A percentile compares a stretch with the other conserved stretches of the same genome.
These are phyloP conservation scores for Rhodamnia rubescens DNA, from an alignment of 345 rosid genomes.

Conservation along the genomic window DNA sequence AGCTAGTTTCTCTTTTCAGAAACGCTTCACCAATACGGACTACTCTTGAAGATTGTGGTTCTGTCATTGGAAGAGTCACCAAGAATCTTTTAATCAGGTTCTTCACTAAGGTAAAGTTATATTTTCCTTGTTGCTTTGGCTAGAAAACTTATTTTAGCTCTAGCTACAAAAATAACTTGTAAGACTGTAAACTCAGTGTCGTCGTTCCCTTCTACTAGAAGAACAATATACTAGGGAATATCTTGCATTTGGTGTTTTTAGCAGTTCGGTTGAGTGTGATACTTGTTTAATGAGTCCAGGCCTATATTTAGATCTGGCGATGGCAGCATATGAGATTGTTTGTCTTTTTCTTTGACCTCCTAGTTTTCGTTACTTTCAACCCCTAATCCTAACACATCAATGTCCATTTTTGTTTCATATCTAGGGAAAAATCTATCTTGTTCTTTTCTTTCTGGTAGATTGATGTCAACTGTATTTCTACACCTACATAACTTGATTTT, in stretches of 20 bases:
- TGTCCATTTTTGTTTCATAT: not conserved
- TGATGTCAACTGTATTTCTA: no score
- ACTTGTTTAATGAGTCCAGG: not conserved
- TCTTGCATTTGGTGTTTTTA: not conserved
- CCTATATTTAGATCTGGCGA: not conserved
- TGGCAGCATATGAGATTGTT: no score
- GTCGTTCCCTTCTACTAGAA: not conserved
- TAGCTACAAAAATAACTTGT: not conserved
- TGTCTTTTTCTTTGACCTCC: no score
- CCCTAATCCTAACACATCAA: not conserved
- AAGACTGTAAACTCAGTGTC: not conserved
- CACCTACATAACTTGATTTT: no score
- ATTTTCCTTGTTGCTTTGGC: not conserved
- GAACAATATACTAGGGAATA: not conserved
- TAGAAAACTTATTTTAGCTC: not conserved
- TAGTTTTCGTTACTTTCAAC: no score
- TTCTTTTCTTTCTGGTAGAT: no score
- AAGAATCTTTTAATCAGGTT: slow-evolving; percentile 59
- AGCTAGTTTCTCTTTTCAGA: not conserved
- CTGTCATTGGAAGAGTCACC: slow-evolving; percentile 86
- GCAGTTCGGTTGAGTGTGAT: not conserved
- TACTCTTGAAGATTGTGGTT: slow-evolving; percentile 75
- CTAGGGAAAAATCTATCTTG: not conserved
- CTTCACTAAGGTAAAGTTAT: slow-evolving; percentile 60
- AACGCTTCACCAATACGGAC: not conserved